Evolutionary conservation across 1,284 basidiomycete genomes (phyloP).

Genomic region (Mycena sp.): DNA sequence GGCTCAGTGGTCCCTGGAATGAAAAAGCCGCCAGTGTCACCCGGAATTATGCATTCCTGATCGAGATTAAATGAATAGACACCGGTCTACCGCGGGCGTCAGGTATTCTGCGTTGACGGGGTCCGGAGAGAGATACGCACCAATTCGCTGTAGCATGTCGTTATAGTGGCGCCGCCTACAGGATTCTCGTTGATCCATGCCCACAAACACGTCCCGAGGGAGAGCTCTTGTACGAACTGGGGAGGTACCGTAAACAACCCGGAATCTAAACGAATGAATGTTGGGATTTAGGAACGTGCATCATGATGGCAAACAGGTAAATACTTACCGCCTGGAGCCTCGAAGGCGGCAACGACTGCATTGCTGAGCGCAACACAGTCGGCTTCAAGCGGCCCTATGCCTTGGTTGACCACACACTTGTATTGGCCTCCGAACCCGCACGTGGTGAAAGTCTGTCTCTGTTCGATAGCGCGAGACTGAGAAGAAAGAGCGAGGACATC

Average conservation of each 20-base stretch:
- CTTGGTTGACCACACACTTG: not conserved
- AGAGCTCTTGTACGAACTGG: conserved; percentile 4
- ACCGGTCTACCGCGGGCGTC: not conserved
- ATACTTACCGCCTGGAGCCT: not conserved
- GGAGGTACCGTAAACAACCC: not conserved
- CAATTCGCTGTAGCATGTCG: not conserved
- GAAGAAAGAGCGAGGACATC: not conserved
- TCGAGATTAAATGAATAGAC: not conserved
- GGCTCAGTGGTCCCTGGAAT: not conserved
- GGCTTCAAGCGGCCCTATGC: not conserved
- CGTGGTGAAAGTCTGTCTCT: not conserved
- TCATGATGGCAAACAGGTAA: not conserved
- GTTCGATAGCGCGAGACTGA: not conserved
- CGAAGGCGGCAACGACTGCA: not conserved
- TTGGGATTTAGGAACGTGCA: not conserved
- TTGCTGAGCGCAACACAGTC: not conserved
- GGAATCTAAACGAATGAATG: not conserved
- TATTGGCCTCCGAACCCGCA: not conserved
- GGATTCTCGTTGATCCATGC: conserved; percentile 16
- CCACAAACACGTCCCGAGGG: conserved; percentile 7
- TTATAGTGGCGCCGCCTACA: not conserved
- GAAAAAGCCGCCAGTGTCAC: conserved; percentile 4
- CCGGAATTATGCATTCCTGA: not conserved
- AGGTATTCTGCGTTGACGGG: not conserved
- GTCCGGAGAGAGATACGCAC: not conserved